phyloP scores from a whole-genome alignment of 192 early-diverging fungal species.

The Backusella parvicylindrica region DNA sequence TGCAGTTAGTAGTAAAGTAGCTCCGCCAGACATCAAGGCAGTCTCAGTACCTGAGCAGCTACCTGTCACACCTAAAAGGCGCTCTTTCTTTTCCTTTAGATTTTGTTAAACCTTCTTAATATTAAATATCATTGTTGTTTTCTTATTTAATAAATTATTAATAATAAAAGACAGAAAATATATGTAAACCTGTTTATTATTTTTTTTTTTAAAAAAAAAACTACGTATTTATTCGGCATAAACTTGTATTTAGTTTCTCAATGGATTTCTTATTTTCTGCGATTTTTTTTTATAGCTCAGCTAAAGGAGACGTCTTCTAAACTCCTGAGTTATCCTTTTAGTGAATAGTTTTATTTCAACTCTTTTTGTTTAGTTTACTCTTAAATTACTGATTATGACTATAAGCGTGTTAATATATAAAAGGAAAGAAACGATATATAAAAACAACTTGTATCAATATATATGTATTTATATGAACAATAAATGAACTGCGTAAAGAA shows the following conservation, averaged over 20 bases:
- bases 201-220: not conserved
- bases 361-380: not conserved
- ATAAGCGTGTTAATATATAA: not conserved
- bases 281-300: not conserved
- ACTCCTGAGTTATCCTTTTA: not conserved
- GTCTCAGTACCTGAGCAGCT: not conserved
- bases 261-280: not conserved
- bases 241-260: not conserved
- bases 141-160: not conserved
- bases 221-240: not conserved
- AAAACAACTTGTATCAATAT: not conserved
- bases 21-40: not conserved
- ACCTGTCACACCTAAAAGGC: not conserved
- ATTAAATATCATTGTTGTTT: not conserved
- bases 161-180: not conserved
- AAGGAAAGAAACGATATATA: not conserved
- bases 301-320: not conserved
- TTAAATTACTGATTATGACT: not conserved
- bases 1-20: not conserved
- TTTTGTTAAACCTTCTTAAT: not conserved
- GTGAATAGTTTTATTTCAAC: not conserved
- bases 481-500: not conserved
- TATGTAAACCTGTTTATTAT: not conserved
- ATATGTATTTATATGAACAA: not conserved
- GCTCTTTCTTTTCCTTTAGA: slow-evolving; percentile 14